Conservation (phyloP, 208 protist genomes). For the Crithidia thermophila region DNA sequence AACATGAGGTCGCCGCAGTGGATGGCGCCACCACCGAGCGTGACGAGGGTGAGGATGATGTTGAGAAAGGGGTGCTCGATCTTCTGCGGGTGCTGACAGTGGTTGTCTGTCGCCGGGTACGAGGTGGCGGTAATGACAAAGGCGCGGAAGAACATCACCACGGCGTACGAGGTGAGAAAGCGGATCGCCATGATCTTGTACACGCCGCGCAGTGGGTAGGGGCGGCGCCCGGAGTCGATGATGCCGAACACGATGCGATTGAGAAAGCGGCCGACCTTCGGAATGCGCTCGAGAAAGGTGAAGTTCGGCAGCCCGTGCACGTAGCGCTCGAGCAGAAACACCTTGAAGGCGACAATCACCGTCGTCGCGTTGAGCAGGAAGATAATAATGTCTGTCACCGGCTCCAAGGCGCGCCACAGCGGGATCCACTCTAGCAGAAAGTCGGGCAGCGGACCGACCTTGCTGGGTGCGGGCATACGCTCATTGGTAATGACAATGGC, state of each 20-base stretch:
- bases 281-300: constrained; percentile 15
- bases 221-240: constrained; percentile 46
- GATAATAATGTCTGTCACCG: constrained; percentile 64
- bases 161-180: constrained; percentile 67
- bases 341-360: constrained; percentile 52
- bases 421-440: constrained; percentile 70
- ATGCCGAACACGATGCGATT: constrained; percentile 57
- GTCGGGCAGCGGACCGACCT: constrained; percentile 70
- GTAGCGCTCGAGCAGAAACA: constrained; percentile 67
- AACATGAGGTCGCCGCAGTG: constrained; percentile 93
- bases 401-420: constrained; percentile 46
- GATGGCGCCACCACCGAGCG: constrained; percentile 70
- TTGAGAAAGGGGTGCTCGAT: constrained; percentile 76
- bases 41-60: constrained; percentile 81
- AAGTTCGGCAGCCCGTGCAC: constrained; percentile 27
- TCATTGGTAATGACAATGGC: constrained; percentile 71
- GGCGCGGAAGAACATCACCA: constrained; percentile 70
- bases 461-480: constrained; percentile 77
- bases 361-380: constrained; percentile 46
- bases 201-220: constrained; percentile 33
- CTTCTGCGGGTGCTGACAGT: constrained; percentile 67
- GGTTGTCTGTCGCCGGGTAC: constrained; percentile 83
- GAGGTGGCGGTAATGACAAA: constrained; percentile 78
- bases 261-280: constrained; percentile 20
- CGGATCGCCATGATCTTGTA: constrained; percentile 67